Percentiles rank a stretch among this genome's conserved stretches.
Evolutionary conservation across 805 yeast species (phyloP).

Genomic region (Blastobotrys terrestris): DNA sequence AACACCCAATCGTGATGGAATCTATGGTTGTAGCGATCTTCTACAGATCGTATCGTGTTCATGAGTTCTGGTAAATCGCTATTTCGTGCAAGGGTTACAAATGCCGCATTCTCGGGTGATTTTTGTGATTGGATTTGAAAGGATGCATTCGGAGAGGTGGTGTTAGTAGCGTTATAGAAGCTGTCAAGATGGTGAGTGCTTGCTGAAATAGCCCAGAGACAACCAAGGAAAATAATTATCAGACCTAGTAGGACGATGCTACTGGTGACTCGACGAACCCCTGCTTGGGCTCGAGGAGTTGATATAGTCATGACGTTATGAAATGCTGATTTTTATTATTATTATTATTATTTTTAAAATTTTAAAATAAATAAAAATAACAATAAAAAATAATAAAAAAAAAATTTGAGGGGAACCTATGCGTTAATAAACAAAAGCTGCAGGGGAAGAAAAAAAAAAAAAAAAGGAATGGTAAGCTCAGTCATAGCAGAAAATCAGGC

Average conservation of each 20-base stretch:
- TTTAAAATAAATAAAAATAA: background rate
- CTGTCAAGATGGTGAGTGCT: too few relatives aligned
- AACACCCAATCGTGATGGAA: constrained; percentile 89
- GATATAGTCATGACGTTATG: background rate
- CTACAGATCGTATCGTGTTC: constrained; percentile 66
- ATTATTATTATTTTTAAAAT: too few relatives aligned
- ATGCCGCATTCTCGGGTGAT: constrained; percentile 56
- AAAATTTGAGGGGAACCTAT: background rate
- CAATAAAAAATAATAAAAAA: background rate
- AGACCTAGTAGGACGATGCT: background rate
- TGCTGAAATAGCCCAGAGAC: background rate
- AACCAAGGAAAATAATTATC: background rate
- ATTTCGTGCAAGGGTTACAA: constrained; percentile 75
- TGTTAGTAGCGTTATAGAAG: background rate
- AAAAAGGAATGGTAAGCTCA: background rate
- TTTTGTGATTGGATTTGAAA: background rate
- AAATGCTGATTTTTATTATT: too few relatives aligned
- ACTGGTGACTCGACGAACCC: background rate
- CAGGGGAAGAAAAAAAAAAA: background rate
- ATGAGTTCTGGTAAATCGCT: constrained; percentile 57
- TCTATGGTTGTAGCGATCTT: constrained; percentile 73
- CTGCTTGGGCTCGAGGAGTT: background rate
- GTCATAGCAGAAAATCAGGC: background rate
- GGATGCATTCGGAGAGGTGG: background rate
- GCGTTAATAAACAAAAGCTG: background rate